phyloP scores from a whole-genome alignment of 208 protist genomes.

The Porcisia deanei region DNA sequence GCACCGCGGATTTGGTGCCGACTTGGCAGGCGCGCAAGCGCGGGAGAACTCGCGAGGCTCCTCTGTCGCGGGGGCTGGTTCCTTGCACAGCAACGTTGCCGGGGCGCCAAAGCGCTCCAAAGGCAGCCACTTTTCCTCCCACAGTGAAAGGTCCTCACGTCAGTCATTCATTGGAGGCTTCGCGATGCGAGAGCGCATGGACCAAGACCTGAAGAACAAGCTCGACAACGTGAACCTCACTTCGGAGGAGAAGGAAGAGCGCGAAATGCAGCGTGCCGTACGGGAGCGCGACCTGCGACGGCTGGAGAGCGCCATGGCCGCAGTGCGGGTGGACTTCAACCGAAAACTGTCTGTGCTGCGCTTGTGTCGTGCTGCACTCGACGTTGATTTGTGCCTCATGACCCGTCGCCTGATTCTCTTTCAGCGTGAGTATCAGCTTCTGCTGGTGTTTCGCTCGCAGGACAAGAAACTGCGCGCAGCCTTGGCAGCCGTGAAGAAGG shows the following conservation, averaged over 20 bases:
- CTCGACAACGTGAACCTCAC: constrained; percentile 82
- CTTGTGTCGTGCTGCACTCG: constrained; percentile 84
- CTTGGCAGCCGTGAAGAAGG: constrained; percentile 48
- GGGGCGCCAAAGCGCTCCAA: constrained; percentile 16
- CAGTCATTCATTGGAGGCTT: constrained; percentile 47
- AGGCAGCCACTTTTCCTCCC: constrained; percentile 21
- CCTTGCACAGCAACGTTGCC: background rate
- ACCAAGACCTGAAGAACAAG: constrained; percentile 76
- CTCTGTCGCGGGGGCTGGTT: background rate
- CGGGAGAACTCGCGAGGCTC: constrained; percentile 21
- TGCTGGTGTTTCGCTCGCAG: constrained; percentile 93
- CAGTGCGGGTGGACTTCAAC: constrained; percentile 79
- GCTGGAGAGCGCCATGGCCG: constrained; percentile 45
- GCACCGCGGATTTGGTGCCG: constrained; percentile 86
- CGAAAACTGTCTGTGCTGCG: constrained; percentile 70
- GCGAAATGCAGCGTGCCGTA: constrained; percentile 50
- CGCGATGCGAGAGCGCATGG: constrained; percentile 79
- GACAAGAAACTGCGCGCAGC: constrained; percentile 78
- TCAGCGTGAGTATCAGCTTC: constrained; percentile 94
- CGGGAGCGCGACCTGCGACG: constrained; percentile 72
- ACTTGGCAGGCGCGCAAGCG: constrained; percentile 58
- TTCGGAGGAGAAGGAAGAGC: constrained; percentile 85
- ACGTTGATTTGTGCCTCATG: constrained; percentile 93
- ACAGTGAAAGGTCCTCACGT: constrained; percentile 39
- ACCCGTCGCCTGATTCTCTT: constrained; percentile 92